These are phyloP conservation scores for Monosporascus sp. DNA, from an alignment of 2,329 filamentous ascomycete species.

Conservation along the genomic window DNA sequence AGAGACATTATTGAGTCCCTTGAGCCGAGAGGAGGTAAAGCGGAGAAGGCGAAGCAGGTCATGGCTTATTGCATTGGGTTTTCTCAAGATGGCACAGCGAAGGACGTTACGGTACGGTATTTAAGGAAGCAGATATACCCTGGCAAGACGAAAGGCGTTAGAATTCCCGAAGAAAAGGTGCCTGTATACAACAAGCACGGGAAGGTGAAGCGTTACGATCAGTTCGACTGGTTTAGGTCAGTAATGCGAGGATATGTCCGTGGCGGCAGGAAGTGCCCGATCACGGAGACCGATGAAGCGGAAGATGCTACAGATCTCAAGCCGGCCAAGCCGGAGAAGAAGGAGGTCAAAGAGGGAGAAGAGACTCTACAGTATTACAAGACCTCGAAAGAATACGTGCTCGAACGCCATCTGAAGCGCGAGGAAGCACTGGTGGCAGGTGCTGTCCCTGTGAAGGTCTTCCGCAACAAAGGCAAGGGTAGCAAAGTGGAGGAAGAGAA, in stretches of 20 bases:
- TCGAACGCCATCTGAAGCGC: slow-evolving; percentile 80
- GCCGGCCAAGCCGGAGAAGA: slow-evolving; percentile 66
- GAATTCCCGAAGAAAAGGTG: slow-evolving; percentile 73
- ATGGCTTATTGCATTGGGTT: slow-evolving; percentile 86
- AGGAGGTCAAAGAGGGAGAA: slow-evolving; percentile 65
- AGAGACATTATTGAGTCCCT: slow-evolving; percentile 68
- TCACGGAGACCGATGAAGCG: slow-evolving; percentile 68
- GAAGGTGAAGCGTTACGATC: slow-evolving; percentile 69
- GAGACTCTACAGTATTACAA: slow-evolving; percentile 89
- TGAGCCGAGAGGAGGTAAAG: slow-evolving; percentile 76
- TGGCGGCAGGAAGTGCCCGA: slow-evolving; percentile 40
- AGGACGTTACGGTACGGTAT: slow-evolving; percentile 92
- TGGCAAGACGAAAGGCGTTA: slow-evolving; percentile 81
- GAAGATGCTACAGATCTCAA: slow-evolving; percentile 77
- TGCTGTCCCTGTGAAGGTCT: slow-evolving; percentile 66
- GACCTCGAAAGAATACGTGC: slow-evolving; percentile 74
- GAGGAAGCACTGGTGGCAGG: slow-evolving; percentile 78
- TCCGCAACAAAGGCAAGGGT: slow-evolving; percentile 69
- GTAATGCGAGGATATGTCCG: slow-evolving; percentile 68
- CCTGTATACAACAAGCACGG: slow-evolving; percentile 72
- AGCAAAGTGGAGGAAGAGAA: slow-evolving; percentile 69
- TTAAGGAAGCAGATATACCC: slow-evolving; percentile 76
- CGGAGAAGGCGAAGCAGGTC: slow-evolving; percentile 81
- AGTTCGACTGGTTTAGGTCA: slow-evolving; percentile 83
- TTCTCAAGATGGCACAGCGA: slow-evolving; percentile 78